phyloP scores from a whole-genome alignment of 352 stramenopile species.

The Peronospora farinosa region DNA sequence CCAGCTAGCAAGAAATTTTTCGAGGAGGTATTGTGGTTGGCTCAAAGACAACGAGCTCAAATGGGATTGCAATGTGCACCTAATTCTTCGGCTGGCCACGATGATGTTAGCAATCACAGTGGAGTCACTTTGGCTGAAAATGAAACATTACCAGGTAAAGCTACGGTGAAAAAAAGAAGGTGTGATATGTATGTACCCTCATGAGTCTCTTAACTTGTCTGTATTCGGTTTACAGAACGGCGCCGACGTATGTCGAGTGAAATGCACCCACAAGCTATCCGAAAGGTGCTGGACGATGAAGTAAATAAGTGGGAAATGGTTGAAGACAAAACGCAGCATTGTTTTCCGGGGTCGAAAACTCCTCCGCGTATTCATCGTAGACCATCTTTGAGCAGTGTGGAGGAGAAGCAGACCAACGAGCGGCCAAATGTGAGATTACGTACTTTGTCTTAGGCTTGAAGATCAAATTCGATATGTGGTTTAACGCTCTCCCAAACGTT shows the following conservation, averaged over 20 bases:
- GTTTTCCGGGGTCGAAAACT: background rate
- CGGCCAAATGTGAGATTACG: constrained; percentile 26
- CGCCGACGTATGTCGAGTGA: constrained; percentile 57
- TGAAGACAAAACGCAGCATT: constrained; percentile 25
- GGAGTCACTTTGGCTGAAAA: constrained; percentile 1
- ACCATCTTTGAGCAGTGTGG: constrained; percentile 16
- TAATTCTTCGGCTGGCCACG: background rate
- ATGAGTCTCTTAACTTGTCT: background rate
- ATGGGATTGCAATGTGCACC: background rate
- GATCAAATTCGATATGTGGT: background rate
- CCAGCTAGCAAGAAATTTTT: constrained; percentile 82
- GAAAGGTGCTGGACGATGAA: constrained; percentile 56
- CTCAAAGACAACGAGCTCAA: constrained; percentile 17
- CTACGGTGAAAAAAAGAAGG: background rate
- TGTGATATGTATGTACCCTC: background rate
- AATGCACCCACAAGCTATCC: constrained; percentile 72
- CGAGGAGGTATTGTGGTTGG: constrained; percentile 55
- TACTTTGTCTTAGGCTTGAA: too few relatives aligned
- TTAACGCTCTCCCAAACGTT: background rate
- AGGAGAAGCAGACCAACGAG: constrained; percentile 17
- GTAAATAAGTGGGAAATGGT: constrained; percentile 60
- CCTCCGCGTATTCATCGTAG: constrained; percentile 19
- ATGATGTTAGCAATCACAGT: background rate
- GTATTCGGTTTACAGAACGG: constrained; percentile 23
- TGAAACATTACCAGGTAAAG: constrained; percentile 20